Conservation (phyloP, 2,329 filamentous ascomycete genomes). For the Shiraia sp. region DNA sequence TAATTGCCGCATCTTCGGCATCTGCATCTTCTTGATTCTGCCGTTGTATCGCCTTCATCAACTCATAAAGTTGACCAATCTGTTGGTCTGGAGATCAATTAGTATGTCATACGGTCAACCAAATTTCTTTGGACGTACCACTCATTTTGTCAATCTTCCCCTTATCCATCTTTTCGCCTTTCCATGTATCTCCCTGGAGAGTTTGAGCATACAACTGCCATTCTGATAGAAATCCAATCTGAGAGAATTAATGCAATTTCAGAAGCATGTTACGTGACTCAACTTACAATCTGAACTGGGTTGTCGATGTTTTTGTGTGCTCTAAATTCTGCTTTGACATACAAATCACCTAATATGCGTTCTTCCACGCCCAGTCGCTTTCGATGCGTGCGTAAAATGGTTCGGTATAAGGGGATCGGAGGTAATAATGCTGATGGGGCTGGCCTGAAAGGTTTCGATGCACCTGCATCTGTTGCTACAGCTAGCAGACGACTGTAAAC, state of each 20-base stretch:
- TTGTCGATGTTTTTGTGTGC: conserved; percentile 85
- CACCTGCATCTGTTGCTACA: conserved; percentile 39
- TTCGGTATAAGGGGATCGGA: conserved; percentile 85
- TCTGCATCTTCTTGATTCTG: conserved; percentile 55
- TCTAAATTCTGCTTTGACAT: conserved; percentile 90
- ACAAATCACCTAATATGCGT: conserved; percentile 86
- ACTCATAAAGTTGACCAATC: conserved; percentile 87
- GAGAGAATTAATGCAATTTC: conserved; percentile 8
- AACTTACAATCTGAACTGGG: conserved; percentile 80
- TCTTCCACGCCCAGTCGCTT: conserved; percentile 72
- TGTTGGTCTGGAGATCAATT: conserved; percentile 72
- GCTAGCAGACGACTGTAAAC: conserved; percentile 35
- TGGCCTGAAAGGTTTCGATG: conserved; percentile 40
- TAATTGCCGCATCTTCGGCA: conserved; percentile 17
- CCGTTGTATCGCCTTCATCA: conserved; percentile 80
- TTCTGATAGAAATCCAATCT: conserved; percentile 95
- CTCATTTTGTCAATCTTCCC: conserved; percentile 91
- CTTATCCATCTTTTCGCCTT: conserved; percentile 80
- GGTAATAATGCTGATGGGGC: conserved; percentile 73
- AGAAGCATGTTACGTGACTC: background rate
- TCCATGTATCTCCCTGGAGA: conserved; percentile 85
- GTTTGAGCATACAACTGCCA: conserved; percentile 96
- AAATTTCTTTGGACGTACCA: conserved; percentile 61
- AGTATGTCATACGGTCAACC: conserved; percentile 3
- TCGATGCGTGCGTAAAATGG: conserved; percentile 83